Base-by-base conservation (phyloP, 139 green algal genomes). In the Picochlorum sp. region DNA sequence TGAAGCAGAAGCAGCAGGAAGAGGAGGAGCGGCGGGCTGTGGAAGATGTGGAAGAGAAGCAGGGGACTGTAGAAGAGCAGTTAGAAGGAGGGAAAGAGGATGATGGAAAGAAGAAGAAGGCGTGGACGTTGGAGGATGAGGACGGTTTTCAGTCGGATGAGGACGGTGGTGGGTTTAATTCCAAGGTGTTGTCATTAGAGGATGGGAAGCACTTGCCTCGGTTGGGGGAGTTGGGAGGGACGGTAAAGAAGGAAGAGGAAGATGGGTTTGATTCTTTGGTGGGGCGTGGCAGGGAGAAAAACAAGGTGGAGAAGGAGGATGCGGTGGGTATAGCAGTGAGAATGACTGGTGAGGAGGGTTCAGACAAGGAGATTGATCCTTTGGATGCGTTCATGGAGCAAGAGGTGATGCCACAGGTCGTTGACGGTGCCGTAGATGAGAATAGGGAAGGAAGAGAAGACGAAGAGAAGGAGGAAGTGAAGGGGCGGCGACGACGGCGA, bases 391-490 rank as follows among this genome's bases (percentile, higher is more conserved):
- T 60, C 49, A 70, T 70, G 64, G 11, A n/a, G 34, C 31, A 51
- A 30, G 49, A 49, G 13, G 11, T 14, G 28, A 21, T 38, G 18
- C 24, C 44, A 45, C 31, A 26, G 26, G 31, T 61, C 7, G 16
- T 10, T 28, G 21, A 57, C 2, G 45, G 44, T 11, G 37, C 56
- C 58, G 37, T 49, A 30, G 62, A 58, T 52, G 13, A 52, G 49
- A 6, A 38, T 61, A 21, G 52, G 34, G 16, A 63, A 55, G 4
- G 72, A 54, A 23, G 30, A 47, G 16, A 68, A 13, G 75, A 79
- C 13, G 84, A 86, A 4, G 90, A 92, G 37, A 76, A 86, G 5
- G 92, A 98, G 70, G 15, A 21, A 45, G 26, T 28, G 10, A 50
- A 41, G 23, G 26, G 37, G 31, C 23, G 10, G 56, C 28, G 45